Base-by-base conservation (phyloP, 2,329 filamentous ascomycete species). In the Gaeumannomyces tritici region DNA sequence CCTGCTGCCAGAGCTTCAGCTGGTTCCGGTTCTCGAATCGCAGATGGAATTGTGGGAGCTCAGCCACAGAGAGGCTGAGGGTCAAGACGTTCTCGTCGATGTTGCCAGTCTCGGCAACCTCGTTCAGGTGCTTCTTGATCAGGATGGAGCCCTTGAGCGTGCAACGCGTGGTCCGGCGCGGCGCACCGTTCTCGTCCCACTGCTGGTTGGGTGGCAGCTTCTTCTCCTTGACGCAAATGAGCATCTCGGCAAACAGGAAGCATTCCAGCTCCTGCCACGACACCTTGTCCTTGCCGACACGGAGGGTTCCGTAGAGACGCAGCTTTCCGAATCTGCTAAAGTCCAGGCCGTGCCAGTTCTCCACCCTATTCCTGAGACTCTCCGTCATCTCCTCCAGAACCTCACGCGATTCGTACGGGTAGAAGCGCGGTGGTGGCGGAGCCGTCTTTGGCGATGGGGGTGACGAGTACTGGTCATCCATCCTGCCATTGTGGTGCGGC, bases 211-310 rank as follows among this genome's bases (percentile, higher is more conserved):
- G 56, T 12, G 79, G 73, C 11, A 81, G 75, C 77, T 93, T 96
- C 83, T 97, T 98, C 76, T 98, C 95, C 76, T 98, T 99, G 65
- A 99, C 92, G 72, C 95, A 99, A 67, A 99, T 99, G 69, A 99
- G 89, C 95, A 99, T 99, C 77, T 99, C 95, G 5, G 89, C 91
- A 72, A 99, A 99, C 33, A 99, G 83, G 73, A 91, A 99, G 74
- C 95, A 99, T 73, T 99, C 93, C 62, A 99, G 78, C 73, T 98
- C 95, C 78, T 99, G 95, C 95, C 95, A 99, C 8, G 93, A 93
- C 66, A 93, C 83, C 67, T 92, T 92, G 74, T 99, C 95, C 76
- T 99, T 99, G 69, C 95, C 95, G 27, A 99, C 95, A 61, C 91
- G 88, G 63, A 99, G 85, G 2, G 89, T 93, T 31, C 92, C 93